Percentiles rank a stretch among this genome's conserved stretches.
These are phyloP conservation scores for Phanerodontia chrysosporium DNA, from an alignment of 768 basidiomycete species.

Conservation along the genomic window DNA sequence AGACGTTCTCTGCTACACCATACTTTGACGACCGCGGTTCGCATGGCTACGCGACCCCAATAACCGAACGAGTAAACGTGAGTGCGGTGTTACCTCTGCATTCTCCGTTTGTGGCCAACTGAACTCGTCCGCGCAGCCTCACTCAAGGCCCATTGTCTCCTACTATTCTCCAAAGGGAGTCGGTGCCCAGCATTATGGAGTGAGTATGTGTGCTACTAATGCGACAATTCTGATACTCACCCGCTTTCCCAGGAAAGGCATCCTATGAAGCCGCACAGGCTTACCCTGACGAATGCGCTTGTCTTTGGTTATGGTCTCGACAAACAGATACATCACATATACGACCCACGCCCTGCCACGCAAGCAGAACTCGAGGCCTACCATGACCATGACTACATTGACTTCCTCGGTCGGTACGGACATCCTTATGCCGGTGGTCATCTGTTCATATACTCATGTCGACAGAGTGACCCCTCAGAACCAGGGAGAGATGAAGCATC, in stretches of 20 bases:
- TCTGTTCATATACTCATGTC: neutral
- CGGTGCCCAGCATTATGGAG: slow-evolving; percentile 95
- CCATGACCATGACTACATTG: slow-evolving; percentile 93
- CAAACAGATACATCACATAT: slow-evolving; percentile 90
- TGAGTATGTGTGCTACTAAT: slow-evolving; percentile 34
- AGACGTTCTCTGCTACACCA: slow-evolving; percentile 66
- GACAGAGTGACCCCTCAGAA: slow-evolving; percentile 80
- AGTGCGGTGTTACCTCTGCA: slow-evolving; percentile 23
- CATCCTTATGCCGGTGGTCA: neutral
- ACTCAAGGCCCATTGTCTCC: slow-evolving; percentile 87
- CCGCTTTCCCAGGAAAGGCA: slow-evolving; percentile 74
- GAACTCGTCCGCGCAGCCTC: slow-evolving; percentile 39
- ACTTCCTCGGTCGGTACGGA: slow-evolving; percentile 84
- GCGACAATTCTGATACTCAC: slow-evolving; percentile 8
- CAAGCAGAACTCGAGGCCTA: slow-evolving; percentile 86
- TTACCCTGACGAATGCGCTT: slow-evolving; percentile 94
- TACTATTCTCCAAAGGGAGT: slow-evolving; percentile 96
- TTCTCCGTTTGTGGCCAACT: neutral
- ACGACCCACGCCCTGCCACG: slow-evolving; percentile 84
- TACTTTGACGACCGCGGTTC: slow-evolving; percentile 76
- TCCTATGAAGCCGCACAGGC: slow-evolving; percentile 96
- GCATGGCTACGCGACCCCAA: slow-evolving; percentile 70
- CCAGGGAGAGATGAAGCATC: slow-evolving; percentile 61
- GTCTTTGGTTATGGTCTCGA: slow-evolving; percentile 96
- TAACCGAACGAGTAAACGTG: slow-evolving; percentile 77